Percentiles rank a stretch among this genome's conserved stretches.
Evolutionary conservation across 2,329 filamentous ascomycete genomes (phyloP).

Genomic region (Coniochaeta prunicola): DNA sequence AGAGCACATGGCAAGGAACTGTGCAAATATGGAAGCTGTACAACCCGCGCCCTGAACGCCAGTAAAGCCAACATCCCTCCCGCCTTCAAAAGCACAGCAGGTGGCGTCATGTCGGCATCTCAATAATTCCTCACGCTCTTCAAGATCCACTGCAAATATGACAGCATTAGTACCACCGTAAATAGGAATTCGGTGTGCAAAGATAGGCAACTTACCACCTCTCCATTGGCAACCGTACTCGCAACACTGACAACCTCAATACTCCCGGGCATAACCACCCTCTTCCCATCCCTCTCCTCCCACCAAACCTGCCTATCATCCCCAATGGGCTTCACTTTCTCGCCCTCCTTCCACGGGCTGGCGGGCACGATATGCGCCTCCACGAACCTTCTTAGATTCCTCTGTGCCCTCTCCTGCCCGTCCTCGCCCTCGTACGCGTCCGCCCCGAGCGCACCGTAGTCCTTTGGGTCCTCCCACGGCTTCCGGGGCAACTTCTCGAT

Average conservation of each 20-base stretch:
- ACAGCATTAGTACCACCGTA: not conserved
- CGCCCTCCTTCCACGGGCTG: conserved; percentile 66
- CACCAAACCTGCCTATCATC: conserved; percentile 68
- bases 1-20: not conserved
- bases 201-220: conserved; percentile 48
- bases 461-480: conserved; percentile 73
- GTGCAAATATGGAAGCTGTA: not conserved
- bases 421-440: conserved; percentile 68
- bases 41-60: not conserved
- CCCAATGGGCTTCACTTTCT: conserved; percentile 58
- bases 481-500: conserved; percentile 74
- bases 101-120: not conserved
- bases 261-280: conserved; percentile 68
- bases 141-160: conserved; percentile 3
- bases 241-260: conserved; percentile 71
- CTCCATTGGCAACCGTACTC: conserved; percentile 75
- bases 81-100: not conserved
- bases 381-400: conserved; percentile 74
- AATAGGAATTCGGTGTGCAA: not conserved
- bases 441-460: conserved; percentile 61
- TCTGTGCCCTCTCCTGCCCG: conserved; percentile 68
- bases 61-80: not conserved
- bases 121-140: conserved; percentile 1
- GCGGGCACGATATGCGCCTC: conserved; percentile 73
- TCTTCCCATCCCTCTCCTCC: conserved; percentile 63